phyloP scores from a whole-genome alignment of 768 basidiomycete species.

The Suillus discolor region DNA sequence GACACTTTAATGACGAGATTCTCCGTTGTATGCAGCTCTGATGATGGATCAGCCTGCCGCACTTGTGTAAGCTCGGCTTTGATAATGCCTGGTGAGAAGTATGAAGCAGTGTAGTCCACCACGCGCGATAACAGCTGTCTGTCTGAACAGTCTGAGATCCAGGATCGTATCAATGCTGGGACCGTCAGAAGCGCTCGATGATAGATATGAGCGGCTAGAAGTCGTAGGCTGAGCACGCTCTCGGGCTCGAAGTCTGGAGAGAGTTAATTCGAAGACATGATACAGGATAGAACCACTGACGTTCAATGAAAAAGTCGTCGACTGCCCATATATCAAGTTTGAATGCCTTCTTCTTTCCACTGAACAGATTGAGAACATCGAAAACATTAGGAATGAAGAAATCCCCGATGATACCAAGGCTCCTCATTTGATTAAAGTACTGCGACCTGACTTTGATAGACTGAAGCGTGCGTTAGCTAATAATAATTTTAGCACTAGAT shows the following conservation, averaged over 20 bases:
- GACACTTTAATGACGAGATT: slow-evolving; percentile 81
- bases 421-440: slow-evolving; percentile 86
- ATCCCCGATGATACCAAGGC: slow-evolving; percentile 59
- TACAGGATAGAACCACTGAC: slow-evolving; percentile 43
- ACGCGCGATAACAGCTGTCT: slow-evolving; percentile 81
- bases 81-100: slow-evolving; percentile 91
- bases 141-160: slow-evolving; percentile 89
- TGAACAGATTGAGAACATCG: slow-evolving; percentile 64
- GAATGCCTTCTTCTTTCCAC: slow-evolving; percentile 64
- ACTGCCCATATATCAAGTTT: slow-evolving; percentile 87
- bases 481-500: no score
- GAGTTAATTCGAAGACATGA: slow-evolving; percentile 6
- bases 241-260: slow-evolving; percentile 59
- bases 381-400: slow-evolving; percentile 77
- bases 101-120: slow-evolving; percentile 73
- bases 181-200: slow-evolving; percentile 84
- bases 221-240: slow-evolving; percentile 50
- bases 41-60: slow-evolving; percentile 51
- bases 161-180: slow-evolving; percentile 82
- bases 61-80: slow-evolving; percentile 78
- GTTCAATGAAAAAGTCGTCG: slow-evolving; percentile 77
- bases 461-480: slow-evolving; percentile 40
- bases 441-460: slow-evolving; percentile 83
- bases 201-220: slow-evolving; percentile 86
- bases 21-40: slow-evolving; percentile 67